Base-by-base conservation (phyloP, 2,329 filamentous ascomycete genomes). In the Penicillium expansum region DNA sequence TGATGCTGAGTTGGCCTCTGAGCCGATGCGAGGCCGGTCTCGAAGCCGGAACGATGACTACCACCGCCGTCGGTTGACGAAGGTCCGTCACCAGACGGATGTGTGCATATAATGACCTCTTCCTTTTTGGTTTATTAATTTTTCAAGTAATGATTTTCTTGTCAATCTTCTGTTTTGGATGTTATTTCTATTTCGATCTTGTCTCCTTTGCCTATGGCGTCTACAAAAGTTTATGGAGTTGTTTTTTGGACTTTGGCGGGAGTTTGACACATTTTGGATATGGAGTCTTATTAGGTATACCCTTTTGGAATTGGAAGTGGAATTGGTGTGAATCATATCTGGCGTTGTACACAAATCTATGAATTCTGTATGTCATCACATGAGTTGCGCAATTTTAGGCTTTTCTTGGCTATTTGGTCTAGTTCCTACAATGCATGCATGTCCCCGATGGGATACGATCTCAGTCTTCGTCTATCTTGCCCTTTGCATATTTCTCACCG, bases 1-100 rank as follows among this genome's bases (percentile, higher is more conserved):
- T 16, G 53, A 51, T 30, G 11, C 29, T 10, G 51, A 51, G 32
- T 43, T 48, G 2, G 29, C 18, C 24, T 27, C 52, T 32, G 66
- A 69, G n/a, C 16, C 48, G 22, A 42, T 51, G 20, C 65, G 70
- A 50, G 68, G 67, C 33, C 61, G 68, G 11, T 48, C 62, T 45
- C 62, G 66, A 38, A 69, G 56, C 43, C 66, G 67, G 24, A 67
- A 58, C 47, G 57, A 69, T 13, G 65, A 66, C 20, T 56, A 59
- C 33, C 62, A 62, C 29, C 62, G 58, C 33, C 57, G 59, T 20
- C 61, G 49, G 48, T 50, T 64, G 48, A 60, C 61, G 7, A 67
- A 65, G 42, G 42, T 58, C 11, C 62, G 52, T 33, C 44, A 44
- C 20, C 56, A 56, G 32, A 20, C 45, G 48, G 65, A 59, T 55